A percentile compares a stretch with the other conserved stretches of the same genome.
Conservation (phyloP, 805 yeast species). For the Tetrapisispora namnaoensis region DNA sequence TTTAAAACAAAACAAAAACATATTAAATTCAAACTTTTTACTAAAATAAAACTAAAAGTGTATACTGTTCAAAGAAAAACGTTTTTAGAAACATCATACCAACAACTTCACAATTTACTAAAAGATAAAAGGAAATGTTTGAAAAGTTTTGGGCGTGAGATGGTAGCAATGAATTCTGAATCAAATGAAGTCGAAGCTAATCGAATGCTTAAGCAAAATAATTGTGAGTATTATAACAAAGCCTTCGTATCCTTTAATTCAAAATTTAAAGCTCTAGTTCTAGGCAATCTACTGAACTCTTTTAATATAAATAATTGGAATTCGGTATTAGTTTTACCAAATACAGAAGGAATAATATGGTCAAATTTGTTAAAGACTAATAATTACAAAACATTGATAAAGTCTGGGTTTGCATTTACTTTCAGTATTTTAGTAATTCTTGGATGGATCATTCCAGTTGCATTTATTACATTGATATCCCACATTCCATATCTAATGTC, state of each 20-base stretch:
- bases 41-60: neutral
- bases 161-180: neutral
- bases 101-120: neutral
- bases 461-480: constrained; percentile 64
- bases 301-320: constrained; percentile 35
- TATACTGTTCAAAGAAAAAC: neutral
- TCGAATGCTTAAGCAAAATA: neutral
- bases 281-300: constrained; percentile 48
- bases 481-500: constrained; percentile 59
- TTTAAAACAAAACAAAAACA: neutral
- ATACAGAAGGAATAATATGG: constrained; percentile 70
- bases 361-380: constrained; percentile 38
- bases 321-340: constrained; percentile 40
- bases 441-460: constrained; percentile 77
- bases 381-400: constrained; percentile 30
- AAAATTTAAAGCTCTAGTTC: constrained; percentile 49
- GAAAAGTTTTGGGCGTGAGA: neutral
- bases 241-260: constrained; percentile 45
- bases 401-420: constrained; percentile 37
- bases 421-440: constrained; percentile 42
- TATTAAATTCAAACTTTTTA: neutral
- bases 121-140: neutral
- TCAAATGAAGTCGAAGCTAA: neutral
- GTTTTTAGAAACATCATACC: neutral
- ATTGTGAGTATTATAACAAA: constrained; percentile 25